Evolutionary conservation across 1,284 basidiomycete species (phyloP), one percentile per base, ranked within the genome.

Genomic region (Marasmius oreades): DNA sequence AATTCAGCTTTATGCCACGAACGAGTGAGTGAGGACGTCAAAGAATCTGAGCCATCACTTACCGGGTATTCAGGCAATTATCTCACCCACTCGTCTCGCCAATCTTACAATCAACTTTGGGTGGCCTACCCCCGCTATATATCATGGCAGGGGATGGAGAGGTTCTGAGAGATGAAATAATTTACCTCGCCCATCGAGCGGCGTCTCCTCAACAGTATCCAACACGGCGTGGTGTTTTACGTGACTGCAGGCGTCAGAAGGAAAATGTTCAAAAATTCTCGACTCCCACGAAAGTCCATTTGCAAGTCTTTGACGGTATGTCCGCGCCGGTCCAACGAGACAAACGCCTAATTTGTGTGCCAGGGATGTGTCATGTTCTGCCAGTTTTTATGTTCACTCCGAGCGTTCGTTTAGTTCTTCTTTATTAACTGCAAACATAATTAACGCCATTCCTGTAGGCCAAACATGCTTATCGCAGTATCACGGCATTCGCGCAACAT

Each of bases 1-100:
- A 65, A 92, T 93, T 28, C 92, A 95, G 68, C 73, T 90, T 8
- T 93, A 94, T 70, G 90, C 90, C 0, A 86, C 88, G 3, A 94
- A 89, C 52, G 82, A 84, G 83, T 83, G 65, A 33, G 79, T 65
- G 26, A 24, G 20, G 8, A 57, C 14, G 16, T 36, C 46, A 8
- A 26, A 31, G 28, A 31, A 31, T 5, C 28, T 31, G 10, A 4
- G 10, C 10, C 28, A n/a, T 31, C 10, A 31, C 28, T 31, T 31
- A 31, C 28, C 10, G 28, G 10, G 22, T 50, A 14, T 57, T 11
- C 56, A 89, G 86, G 62, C 92, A 93, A 68, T 74, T 94, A 7
- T 81, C 80, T 1, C 89, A 93, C 67, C 91, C 92, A 0, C 80
- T 90, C 23, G 89, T 93, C 5, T 92, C 89, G 0, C 92, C 92